These are phyloP conservation scores for Pleurozium schreberi DNA, from an alignment of 225 moss, liverwort and hornwort genomes.

Conservation along the genomic window DNA sequence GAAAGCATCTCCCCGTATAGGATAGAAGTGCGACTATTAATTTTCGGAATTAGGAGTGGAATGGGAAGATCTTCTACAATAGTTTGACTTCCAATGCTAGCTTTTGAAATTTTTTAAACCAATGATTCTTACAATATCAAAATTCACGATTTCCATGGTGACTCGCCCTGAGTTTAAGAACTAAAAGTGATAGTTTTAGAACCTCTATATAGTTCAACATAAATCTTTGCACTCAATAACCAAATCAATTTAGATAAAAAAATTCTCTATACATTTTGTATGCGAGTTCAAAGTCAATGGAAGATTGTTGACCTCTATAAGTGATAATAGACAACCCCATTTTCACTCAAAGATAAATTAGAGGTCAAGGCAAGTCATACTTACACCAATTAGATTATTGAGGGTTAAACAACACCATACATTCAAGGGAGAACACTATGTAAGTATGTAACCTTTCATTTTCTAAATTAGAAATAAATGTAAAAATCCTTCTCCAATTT, in stretches of 20 bases:
- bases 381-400: not conserved
- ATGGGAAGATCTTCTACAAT: no score
- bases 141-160: no score
- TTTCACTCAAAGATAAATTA: not conserved
- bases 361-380: not conserved
- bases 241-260: not conserved
- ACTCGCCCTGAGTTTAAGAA: no score
- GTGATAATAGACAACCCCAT: not conserved
- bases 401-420: not conserved
- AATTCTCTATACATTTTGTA: not conserved
- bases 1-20: no score
- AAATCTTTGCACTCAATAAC: not conserved
- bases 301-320: not conserved
- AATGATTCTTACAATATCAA: no score
- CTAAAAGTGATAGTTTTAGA: not conserved
- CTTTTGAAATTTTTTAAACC: no score
- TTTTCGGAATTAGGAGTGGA: no score
- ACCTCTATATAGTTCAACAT: not conserved
- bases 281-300: not conserved
- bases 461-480: not conserved
- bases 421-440: rapidly evolving
- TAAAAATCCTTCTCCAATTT: not conserved
- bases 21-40: no score
- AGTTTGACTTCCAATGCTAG: no score
- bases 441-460: rapidly evolving